phyloP scores from a whole-genome alignment of 2,329 filamentous ascomycete genomes.

The Arthroderma sp. region DNA sequence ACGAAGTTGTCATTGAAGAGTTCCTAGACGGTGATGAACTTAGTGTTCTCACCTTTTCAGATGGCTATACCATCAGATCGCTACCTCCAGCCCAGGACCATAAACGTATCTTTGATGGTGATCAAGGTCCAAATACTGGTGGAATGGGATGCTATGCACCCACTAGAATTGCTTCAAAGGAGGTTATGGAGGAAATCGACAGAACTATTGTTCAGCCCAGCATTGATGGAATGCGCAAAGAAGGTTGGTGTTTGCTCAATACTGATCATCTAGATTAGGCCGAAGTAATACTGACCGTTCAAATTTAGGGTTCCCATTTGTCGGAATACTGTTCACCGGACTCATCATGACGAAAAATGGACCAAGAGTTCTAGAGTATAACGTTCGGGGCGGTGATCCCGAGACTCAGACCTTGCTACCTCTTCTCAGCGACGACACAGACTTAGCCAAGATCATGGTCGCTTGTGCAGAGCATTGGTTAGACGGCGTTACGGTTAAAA shows the following conservation, averaged over 20 bases:
- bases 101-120: conserved; percentile 85
- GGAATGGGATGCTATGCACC: conserved; percentile 97
- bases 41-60: conserved; percentile 80
- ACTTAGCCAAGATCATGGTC: conserved; percentile 78
- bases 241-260: conserved; percentile 34
- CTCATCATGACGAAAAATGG: conserved; percentile 78
- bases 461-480: conserved; percentile 68
- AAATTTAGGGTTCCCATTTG: conserved; percentile 26
- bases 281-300: not conserved
- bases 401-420: conserved; percentile 80
- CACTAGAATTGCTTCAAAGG: conserved; percentile 63
- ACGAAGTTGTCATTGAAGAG: conserved; percentile 92
- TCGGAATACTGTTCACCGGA: conserved; percentile 43
- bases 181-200: conserved; percentile 66
- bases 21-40: conserved; percentile 84
- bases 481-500: conserved; percentile 52
- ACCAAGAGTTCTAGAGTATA: conserved; percentile 80
- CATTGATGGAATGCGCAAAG: conserved; percentile 72
- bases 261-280: too few relatives aligned
- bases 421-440: conserved; percentile 61
- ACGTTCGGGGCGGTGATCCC: conserved; percentile 83
- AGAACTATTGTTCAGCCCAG: conserved; percentile 77
- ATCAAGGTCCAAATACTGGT: conserved; percentile 83
- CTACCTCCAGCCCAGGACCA: conserved; percentile 91
- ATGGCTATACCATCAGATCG: conserved; percentile 71